Evolutionary conservation across 129 eudicot genomes (phyloP), one percentile per base, ranked within the genome.

Genomic region (Daucus carota): DNA sequence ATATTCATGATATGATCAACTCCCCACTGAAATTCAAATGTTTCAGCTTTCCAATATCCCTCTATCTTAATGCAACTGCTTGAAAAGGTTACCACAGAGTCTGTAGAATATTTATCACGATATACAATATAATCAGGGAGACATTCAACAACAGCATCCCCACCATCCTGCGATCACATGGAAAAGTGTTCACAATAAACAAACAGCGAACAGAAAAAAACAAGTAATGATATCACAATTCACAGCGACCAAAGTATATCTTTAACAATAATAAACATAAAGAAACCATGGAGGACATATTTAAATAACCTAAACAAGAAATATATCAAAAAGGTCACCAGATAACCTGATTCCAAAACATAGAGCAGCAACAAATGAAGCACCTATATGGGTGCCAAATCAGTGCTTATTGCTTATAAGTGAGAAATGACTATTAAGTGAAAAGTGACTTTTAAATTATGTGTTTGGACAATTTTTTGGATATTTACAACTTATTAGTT

Each of bases 81-180:
- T 17, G 86, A 83, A 71, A 92, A 88, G 47, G 75, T 84, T 81
- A 92, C 59, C 75, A 78, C 80, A n/a, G 87, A 54, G 70, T 88
- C 83, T 79, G 89, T 82, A 77, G 72, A 86, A 77, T 85, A 78
- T 44, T 68, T 80, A 74, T 83, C 83, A 45, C 74, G 38, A 76
- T 83, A 90, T 69, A 75, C 76, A 77, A 90, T 62, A 86, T 86
- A 85, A 81, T 92, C 98, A n/a, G 98, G 87, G 76, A 76, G 78
- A 83, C 86, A 80, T 52, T 80, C 73, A 78, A 92, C 87, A 67
- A 75, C 42, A 41, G 42, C 45, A 63, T 74, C 86, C 69, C 79
- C 85, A 31, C 40, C 29, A 22, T 5, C 70, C 70, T 63, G 70
- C 70, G 22, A 63, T 63, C 70, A 63, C 11, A 10, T 31, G 29